phyloP scores from a whole-genome alignment of 345 rosid species.

The Citrus trifoliata region DNA sequence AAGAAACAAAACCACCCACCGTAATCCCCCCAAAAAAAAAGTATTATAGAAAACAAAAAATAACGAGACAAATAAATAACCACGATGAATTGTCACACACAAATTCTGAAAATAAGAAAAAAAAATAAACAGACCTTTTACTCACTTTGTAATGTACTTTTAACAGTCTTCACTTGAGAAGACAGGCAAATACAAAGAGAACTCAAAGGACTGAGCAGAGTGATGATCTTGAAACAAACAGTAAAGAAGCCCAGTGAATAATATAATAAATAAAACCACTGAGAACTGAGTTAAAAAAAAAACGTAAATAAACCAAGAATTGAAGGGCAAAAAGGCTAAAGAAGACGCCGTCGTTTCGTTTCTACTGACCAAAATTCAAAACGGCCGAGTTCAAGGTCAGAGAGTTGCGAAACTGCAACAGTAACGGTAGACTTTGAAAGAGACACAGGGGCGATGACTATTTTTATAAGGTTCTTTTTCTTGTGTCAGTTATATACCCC shows the following conservation, averaged over 20 bases:
- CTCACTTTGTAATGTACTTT: constrained; percentile 27
- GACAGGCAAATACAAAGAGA: not conserved
- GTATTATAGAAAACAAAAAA: not conserved
- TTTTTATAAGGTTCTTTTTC: too few species aligned
- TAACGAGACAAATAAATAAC: not conserved
- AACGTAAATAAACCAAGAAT: not conserved
- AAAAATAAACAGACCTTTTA: not conserved
- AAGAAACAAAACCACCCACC: not conserved
- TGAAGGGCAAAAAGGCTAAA: not conserved
- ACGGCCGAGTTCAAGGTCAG: not conserved
- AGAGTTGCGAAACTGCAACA: not conserved
- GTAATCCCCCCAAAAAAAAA: not conserved
- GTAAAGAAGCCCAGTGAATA: not conserved
- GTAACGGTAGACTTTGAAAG: too few species aligned
- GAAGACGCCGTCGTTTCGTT: constrained; percentile 15
- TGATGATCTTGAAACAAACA: not conserved
- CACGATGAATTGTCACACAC: constrained; percentile 8
- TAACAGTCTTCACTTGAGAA: not conserved
- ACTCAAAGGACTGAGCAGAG: not conserved
- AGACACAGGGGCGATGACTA: not conserved
- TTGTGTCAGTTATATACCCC: not conserved
- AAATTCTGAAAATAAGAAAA: not conserved
- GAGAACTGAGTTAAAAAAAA: not conserved
- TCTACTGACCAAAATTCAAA: not conserved
- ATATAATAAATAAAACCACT: too few species aligned